Evolutionary conservation across 176 grass and related monocot species (phyloP).

Genomic region (Hordeum vulgare): DNA sequence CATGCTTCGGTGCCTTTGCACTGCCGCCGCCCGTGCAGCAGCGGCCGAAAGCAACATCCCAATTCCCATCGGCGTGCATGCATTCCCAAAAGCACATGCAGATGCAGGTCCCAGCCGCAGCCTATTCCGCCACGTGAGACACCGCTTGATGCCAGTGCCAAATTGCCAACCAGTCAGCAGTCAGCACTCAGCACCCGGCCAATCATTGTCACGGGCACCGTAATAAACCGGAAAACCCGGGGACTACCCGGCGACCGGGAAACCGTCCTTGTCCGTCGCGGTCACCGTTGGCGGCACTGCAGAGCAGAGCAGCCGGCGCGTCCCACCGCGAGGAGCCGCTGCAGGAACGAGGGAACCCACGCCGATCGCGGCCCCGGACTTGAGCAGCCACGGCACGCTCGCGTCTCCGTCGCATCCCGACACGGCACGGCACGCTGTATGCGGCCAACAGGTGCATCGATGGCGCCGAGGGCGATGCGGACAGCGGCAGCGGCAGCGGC

Average conservation of each 20-base stretch:
- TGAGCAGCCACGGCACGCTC: not conserved
- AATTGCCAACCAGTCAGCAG: too few species aligned
- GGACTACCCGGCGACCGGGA: not conserved
- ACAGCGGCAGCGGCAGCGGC: too few species aligned
- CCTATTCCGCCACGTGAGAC: too few species aligned
- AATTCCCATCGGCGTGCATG: not conserved
- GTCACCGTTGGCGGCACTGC: not conserved
- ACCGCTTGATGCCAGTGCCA: too few species aligned
- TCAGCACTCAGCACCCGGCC: not conserved
- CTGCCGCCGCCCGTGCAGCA: too few species aligned
- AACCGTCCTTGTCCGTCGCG: not conserved
- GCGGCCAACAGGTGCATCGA: not conserved
- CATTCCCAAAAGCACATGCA: not conserved
- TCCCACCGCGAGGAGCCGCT: not conserved
- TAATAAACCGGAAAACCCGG: not conserved
- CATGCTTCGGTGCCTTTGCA: not conserved
- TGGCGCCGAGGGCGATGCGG: too few species aligned
- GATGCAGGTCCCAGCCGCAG: too few species aligned
- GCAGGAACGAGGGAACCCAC: not conserved
- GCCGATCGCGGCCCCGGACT: not conserved
- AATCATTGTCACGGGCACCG: not conserved
- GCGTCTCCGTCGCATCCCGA: not conserved
- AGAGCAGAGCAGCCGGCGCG: not conserved
- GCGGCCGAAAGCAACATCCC: not conserved
- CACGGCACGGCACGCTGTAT: not conserved